Evolutionary conservation across 768 basidiomycete genomes (phyloP), one percentile per base, ranked within the genome.

Genomic region (Strobilomyces echinocephalus): DNA sequence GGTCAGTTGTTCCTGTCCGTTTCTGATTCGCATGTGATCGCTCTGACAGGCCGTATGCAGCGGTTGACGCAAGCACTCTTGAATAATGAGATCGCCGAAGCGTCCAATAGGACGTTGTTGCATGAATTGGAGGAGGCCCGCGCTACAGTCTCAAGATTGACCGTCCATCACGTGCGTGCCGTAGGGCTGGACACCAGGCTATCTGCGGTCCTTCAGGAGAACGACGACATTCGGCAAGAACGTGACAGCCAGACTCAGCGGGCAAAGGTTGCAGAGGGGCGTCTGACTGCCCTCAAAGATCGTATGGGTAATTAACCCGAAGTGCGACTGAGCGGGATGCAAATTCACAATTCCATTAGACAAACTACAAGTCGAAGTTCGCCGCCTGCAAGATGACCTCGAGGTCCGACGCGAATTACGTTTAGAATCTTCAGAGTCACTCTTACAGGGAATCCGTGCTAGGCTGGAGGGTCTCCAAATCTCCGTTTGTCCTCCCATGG

Each of bases 151-250:
- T 79, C 82, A 16, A 82, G 85, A 31, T 69, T 93, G 44, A 83
- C 80, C 15, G 78, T 81, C 14, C 83, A 87, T 60, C 79, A 86
- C 50, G 87, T 83, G 31, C 82, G 85, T 46, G 80, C 85, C 15
- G 74, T 83, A 15, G 87, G 87, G 14, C 81, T 84, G 76, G 86
- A 93, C 60, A 74, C 79, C 9, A 81, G 81, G 11, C 68, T 94
- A 30, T 77, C 79, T 12, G 69, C 75, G 12, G 80, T 81, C n/a
- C 72, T 84, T 49, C 84, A 85, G 63, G 88, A 92, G 68, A 80
- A 81, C 60, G 90, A 93, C 38, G 92, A 95, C 65, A 78, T 88
- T 69, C 85, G 81, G 55, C 90, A 93, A 68, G 92, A 95, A 65
- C 75, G 86, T 24, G 85, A 90, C 51, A 76, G 77, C 48, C 88